Percentiles rank a stretch among this genome's conserved stretches.
These are phyloP conservation scores for Kodamaea alishanica DNA, from an alignment of 1,139 yeast genomes.

Conservation along the genomic window DNA sequence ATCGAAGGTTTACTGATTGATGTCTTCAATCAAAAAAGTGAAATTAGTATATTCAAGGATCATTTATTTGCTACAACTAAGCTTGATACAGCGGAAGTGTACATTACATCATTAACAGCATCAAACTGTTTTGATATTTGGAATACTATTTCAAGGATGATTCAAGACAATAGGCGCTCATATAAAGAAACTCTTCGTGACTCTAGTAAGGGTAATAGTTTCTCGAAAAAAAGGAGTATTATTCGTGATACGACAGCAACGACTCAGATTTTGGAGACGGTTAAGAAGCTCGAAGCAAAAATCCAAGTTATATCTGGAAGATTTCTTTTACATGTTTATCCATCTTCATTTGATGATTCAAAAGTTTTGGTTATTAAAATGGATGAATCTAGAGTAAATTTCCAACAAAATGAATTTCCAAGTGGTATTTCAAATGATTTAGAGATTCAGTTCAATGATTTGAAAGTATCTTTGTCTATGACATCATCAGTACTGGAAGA, in stretches of 20 bases:
- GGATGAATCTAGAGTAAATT: conserved; percentile 57
- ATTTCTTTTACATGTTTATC: conserved; percentile 63
- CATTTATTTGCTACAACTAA: conserved; percentile 56
- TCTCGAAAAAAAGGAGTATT: conserved; percentile 9
- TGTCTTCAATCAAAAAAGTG: conserved; percentile 65
- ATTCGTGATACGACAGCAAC: conserved; percentile 14
- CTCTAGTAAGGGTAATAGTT: conserved; percentile 27
- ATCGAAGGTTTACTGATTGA: conserved; percentile 50
- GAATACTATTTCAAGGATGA: conserved; percentile 66
- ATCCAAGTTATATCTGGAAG: conserved; percentile 57
- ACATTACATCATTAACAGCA: conserved; percentile 79
- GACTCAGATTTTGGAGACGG: conserved; percentile 35
- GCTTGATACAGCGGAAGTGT: conserved; percentile 56
- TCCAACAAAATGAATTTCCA: conserved; percentile 53
- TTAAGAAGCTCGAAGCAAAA: conserved; percentile 51
- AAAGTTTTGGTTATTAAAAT: conserved; percentile 67
- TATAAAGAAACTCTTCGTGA: conserved; percentile 71
- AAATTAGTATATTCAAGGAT: conserved; percentile 48
- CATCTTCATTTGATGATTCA: conserved; percentile 70
- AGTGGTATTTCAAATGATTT: conserved; percentile 48
- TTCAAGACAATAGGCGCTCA: conserved; percentile 67
- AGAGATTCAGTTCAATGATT: conserved; percentile 55
- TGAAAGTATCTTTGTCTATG: conserved; percentile 62
- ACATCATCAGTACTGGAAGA: conserved; percentile 44
- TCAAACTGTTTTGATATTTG: conserved; percentile 77